phyloP scores from a whole-genome alignment of 2,329 filamentous ascomycete genomes.

The Pseudocercospora fijiensis region DNA sequence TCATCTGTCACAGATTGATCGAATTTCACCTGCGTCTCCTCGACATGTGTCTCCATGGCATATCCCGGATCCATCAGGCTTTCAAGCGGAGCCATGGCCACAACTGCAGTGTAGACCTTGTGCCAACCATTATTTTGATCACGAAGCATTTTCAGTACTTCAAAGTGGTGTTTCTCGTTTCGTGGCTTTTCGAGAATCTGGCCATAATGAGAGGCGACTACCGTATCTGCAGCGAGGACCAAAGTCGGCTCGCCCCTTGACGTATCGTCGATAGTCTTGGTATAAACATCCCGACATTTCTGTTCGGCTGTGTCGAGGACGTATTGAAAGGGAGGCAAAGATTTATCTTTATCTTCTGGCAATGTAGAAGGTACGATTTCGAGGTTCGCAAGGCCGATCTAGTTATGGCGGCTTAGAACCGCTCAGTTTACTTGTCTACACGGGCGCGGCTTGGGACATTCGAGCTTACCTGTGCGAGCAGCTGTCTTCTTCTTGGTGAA shows the following conservation, averaged over 20 bases:
- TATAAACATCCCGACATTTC: constrained; percentile 77
- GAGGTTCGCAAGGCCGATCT: constrained; percentile 77
- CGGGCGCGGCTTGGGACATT: neutral
- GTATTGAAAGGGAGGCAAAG: constrained; percentile 81
- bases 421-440: constrained; percentile 23
- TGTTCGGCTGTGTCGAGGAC: constrained; percentile 80
- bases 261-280: constrained; percentile 56
- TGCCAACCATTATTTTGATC: constrained; percentile 65
- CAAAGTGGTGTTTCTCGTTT: constrained; percentile 74
- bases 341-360: constrained; percentile 82
- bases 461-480: constrained; percentile 66
- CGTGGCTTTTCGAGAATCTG: constrained; percentile 88
- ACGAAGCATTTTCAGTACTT: constrained; percentile 78
- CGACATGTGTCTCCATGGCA: constrained; percentile 73
- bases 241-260: constrained; percentile 50
- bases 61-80: constrained; percentile 85
- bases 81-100: constrained; percentile 75
- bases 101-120: constrained; percentile 82
- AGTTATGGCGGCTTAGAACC: constrained; percentile 29
- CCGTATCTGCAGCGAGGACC: constrained; percentile 34
- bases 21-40: constrained; percentile 91
- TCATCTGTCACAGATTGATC: constrained; percentile 72
- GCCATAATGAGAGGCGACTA: constrained; percentile 75
- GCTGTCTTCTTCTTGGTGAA: constrained; percentile 78
- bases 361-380: constrained; percentile 82